phyloP scores from a whole-genome alignment of 805 yeast genomes.

The Metschnikowia shivogae region DNA sequence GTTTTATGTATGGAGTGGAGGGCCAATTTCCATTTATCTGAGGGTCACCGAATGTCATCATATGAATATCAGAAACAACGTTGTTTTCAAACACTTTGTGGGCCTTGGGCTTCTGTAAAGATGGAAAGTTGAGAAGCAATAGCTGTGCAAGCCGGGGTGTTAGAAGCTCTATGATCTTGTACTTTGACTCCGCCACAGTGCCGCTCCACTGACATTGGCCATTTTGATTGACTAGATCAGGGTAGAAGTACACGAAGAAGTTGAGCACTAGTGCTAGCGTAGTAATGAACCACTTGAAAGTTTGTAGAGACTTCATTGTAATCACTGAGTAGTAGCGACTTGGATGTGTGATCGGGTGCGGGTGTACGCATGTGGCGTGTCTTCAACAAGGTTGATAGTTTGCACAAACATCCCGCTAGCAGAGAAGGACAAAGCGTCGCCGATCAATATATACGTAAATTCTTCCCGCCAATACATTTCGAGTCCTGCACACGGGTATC shows the following conservation, averaged over 20 bases:
- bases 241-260: conserved; percentile 69
- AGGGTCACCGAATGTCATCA: conserved; percentile 92
- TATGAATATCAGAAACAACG: conserved; percentile 47
- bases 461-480: too few relatives aligned
- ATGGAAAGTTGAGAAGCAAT: conserved; percentile 22
- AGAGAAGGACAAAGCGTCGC: too few relatives aligned
- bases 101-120: conserved; percentile 13
- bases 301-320: not conserved
- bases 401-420: too few relatives aligned
- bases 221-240: conserved; percentile 49
- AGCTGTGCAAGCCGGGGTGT: conserved; percentile 14
- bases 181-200: conserved; percentile 11
- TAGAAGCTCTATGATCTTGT: conserved; percentile 9
- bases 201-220: conserved; percentile 59
- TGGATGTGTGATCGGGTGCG: not conserved
- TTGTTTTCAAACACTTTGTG: conserved; percentile 9
- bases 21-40: conserved; percentile 90
- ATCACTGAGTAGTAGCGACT: not conserved
- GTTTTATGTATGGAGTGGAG: conserved; percentile 62
- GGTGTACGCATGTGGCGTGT: not conserved
- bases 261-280: conserved; percentile 47
- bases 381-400: too few relatives aligned
- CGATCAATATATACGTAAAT: too few relatives aligned
- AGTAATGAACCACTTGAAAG: conserved; percentile 26
- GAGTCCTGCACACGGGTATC: too few relatives aligned